phyloP scores from a whole-genome alignment of 2,329 filamentous ascomycete species.

The Neonectria ditissima region DNA sequence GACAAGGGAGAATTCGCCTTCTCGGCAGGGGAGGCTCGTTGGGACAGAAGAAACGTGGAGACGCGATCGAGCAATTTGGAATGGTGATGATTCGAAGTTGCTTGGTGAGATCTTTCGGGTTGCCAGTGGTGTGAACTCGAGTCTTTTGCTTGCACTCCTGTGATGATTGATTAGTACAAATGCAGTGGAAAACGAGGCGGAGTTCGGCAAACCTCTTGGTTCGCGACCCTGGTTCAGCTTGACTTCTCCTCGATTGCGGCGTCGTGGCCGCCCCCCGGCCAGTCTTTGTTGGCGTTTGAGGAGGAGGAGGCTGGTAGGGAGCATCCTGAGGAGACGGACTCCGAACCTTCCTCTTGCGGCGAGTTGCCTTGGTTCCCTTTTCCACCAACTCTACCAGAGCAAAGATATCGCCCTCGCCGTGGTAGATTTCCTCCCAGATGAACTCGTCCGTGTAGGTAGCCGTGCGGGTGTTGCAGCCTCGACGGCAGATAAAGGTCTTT shows the following conservation, averaged over 20 bases:
- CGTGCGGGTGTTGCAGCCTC: conserved; percentile 89
- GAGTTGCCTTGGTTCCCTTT: conserved; percentile 76
- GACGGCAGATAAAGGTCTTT: conserved; percentile 89
- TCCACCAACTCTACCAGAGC: conserved; percentile 75
- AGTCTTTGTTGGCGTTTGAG: conserved; percentile 54
- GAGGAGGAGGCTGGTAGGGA: conserved; percentile 50
- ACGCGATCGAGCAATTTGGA: conserved; percentile 87
- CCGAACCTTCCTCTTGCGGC: conserved; percentile 47
- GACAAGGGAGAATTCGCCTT: conserved; percentile 90
- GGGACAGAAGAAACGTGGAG: conserved; percentile 96
- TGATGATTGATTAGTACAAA: conserved; percentile 57
- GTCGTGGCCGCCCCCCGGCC: conserved; percentile 44
- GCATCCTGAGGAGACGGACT: conserved; percentile 49
- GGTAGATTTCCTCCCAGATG: conserved; percentile 87
- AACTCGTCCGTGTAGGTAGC: conserved; percentile 95
- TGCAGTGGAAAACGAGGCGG: background rate
- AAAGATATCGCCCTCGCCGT: conserved; percentile 72
- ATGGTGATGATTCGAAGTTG: conserved; percentile 83
- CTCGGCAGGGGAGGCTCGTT: conserved; percentile 87
- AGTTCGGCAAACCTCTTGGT: conserved; percentile 45
- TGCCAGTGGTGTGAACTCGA: conserved; percentile 96
- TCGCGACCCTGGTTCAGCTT: conserved; percentile 49
- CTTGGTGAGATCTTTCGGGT: conserved; percentile 84
- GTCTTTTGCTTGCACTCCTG: conserved; percentile 68
- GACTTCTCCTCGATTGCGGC: conserved; percentile 48